These are phyloP conservation scores for Amylostereum areolatum DNA, from an alignment of 1,284 basidiomycete species.

Conservation along the genomic window DNA sequence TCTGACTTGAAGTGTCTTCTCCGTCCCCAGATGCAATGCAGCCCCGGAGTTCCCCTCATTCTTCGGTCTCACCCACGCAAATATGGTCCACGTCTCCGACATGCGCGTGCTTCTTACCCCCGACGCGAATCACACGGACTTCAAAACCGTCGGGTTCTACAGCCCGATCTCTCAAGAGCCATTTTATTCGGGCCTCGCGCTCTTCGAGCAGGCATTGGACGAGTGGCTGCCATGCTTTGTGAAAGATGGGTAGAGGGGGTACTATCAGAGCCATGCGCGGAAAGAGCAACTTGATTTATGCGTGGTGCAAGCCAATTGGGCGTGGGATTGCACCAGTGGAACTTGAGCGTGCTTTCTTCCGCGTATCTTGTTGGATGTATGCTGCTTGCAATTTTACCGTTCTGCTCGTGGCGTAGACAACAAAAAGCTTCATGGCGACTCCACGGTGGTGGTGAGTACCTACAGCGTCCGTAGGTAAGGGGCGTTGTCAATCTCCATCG, in stretches of 20 bases:
- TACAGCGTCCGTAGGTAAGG: no score
- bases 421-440: no score
- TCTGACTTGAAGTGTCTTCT: no score
- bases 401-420: no score
- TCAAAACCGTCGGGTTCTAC: constrained; percentile 45
- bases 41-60: constrained; percentile 29
- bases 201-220: constrained; percentile 41
- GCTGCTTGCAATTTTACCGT: no score
- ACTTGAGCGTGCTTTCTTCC: background rate
- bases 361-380: background rate
- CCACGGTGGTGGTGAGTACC: no score
- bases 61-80: constrained; percentile 39
- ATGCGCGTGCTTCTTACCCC: constrained; percentile 40
- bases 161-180: constrained; percentile 39
- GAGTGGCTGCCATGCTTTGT: constrained; percentile 42
- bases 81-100: constrained; percentile 45
- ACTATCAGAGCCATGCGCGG: background rate
- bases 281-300: background rate
- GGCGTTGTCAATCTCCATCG: no score
- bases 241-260: background rate
- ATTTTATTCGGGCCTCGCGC: constrained; percentile 38
- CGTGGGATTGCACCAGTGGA: background rate
- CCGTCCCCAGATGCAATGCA: constrained; percentile 37
- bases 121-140: constrained; percentile 41
- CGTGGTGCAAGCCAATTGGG: background rate